Base-by-base conservation (phyloP, 2,329 filamentous ascomycete genomes). In the Chalaropsis ovoidea region DNA sequence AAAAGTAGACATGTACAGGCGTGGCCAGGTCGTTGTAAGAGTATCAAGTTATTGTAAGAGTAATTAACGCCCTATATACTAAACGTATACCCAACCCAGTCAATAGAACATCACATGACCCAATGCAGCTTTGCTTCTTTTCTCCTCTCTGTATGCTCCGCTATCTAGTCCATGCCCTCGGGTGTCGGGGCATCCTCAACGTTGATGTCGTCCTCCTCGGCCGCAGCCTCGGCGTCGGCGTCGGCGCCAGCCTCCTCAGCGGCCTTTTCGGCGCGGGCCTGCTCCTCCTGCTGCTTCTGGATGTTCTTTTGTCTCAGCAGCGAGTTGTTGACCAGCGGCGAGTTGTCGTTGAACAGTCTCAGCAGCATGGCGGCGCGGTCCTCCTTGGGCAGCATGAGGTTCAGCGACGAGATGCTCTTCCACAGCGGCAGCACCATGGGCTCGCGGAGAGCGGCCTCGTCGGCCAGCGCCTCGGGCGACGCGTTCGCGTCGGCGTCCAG, bases 381-480 rank as follows among this genome's bases (percentile, higher is more conserved):
- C 75, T 99, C 94, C 79, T 99, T 99, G 62, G 94, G 93, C 72
- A 99, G 80, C 94, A 99, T 99, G 64, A 99, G 83, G 75, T 99
- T 99, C 67, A 97, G 81, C 22, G 88, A 93, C 71, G 92, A 86
- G 68, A 95, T 83, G 73, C 91, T 95, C 76, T 95, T 88, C 94
- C 94, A 99, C 35, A 99, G 79, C 2, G 94, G 94, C 19, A 99
- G 81, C 1, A 93, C 89, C 84, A 96, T 90, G 31, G 84, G 80
- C 78, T 97, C 93, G 27, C 77, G 75, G 68, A 86, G 86, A 58
- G 81, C 79, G 8, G 77, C 75, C 56, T 66, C 67, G 39, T 61
- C 67, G 11, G 61, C 64, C 27, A 62, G 63, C n/a, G 64, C 22
- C 61, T 68, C 63, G 6, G 62, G 43, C 56, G 62, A 64, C 17